Conservation (phyloP, 2,329 filamentous ascomycete genomes). For the Colletotrichum plurivorum region DNA sequence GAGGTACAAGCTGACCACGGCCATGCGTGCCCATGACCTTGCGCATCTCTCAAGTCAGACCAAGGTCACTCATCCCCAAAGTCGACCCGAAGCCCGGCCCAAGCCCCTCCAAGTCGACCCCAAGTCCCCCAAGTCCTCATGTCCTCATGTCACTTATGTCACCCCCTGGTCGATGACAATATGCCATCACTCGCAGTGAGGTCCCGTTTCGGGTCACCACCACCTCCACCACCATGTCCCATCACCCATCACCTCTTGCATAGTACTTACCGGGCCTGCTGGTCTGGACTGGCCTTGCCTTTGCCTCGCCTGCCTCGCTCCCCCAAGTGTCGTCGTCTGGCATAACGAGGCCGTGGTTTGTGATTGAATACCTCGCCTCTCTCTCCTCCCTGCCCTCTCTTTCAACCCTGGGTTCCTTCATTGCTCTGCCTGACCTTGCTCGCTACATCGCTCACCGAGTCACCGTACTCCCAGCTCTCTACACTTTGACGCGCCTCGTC, state of each 20-base stretch:
- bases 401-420: not conserved
- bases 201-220: slow-evolving; percentile 29
- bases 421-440: slow-evolving; percentile 12
- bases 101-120: not conserved
- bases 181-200: slow-evolving; percentile 18
- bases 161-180: slow-evolving; percentile 26
- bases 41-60: slow-evolving; percentile 1
- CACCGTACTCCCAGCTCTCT: slow-evolving; percentile 2
- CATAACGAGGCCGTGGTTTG: slow-evolving; percentile 17
- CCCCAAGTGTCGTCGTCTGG: not conserved
- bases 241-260: too few species aligned
- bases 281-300: not conserved
- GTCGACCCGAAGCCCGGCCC: not conserved
- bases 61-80: not conserved
- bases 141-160: not conserved
- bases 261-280: too few species aligned
- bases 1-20: slow-evolving; percentile 31
- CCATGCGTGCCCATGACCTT: slow-evolving; percentile 11
- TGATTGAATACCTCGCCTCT: slow-evolving; percentile 8
- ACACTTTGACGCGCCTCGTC: slow-evolving; percentile 22
- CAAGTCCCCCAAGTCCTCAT: not conserved
- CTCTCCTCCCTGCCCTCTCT: not conserved
- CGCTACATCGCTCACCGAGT: slow-evolving; percentile 21
- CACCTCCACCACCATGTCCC: not conserved
- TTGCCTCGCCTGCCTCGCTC: slow-evolving; percentile 3